phyloP scores from a whole-genome alignment of 805 yeast species.

The Candida quercuum region DNA sequence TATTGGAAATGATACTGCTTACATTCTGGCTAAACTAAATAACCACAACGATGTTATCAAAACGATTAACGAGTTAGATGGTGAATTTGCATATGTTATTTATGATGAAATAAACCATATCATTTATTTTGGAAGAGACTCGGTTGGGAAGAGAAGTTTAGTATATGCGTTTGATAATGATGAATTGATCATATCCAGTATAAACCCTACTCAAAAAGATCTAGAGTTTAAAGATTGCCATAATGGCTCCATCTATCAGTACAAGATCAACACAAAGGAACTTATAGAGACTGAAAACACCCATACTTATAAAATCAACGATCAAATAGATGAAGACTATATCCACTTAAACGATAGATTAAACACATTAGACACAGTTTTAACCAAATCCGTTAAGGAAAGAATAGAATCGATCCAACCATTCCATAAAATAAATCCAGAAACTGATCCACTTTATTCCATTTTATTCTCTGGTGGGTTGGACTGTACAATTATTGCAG shows the following conservation, averaged over 20 bases:
- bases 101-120: slow-evolving; percentile 34
- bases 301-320: slow-evolving; percentile 16
- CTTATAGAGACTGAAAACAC: slow-evolving; percentile 16
- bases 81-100: slow-evolving; percentile 75
- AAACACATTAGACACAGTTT: slow-evolving; percentile 19
- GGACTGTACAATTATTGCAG: slow-evolving; percentile 83
- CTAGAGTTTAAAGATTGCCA: slow-evolving; percentile 47
- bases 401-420: slow-evolving; percentile 63
- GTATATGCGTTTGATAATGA: slow-evolving; percentile 33
- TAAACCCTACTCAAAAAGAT: slow-evolving; percentile 29
- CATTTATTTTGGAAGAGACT: slow-evolving; percentile 79
- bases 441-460: slow-evolving; percentile 36
- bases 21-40: slow-evolving; percentile 35
- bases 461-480: slow-evolving; percentile 91
- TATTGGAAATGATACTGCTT: slow-evolving; percentile 58
- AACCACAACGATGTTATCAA: slow-evolving; percentile 25
- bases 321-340: slow-evolving; percentile 16
- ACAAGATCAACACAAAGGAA: slow-evolving; percentile 23
- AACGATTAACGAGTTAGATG: slow-evolving; percentile 46
- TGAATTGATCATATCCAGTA: slow-evolving; percentile 44
- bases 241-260: slow-evolving; percentile 44
- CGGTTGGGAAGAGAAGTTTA: slow-evolving; percentile 76
- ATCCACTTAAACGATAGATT: slow-evolving; percentile 8
- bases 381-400: slow-evolving; percentile 37
- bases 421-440: slow-evolving; percentile 28